Evolutionary conservation across 495 filamentous ascomycete species (phyloP), one percentile per base, ranked within the genome.

Genomic region (Daldinia loculata): DNA sequence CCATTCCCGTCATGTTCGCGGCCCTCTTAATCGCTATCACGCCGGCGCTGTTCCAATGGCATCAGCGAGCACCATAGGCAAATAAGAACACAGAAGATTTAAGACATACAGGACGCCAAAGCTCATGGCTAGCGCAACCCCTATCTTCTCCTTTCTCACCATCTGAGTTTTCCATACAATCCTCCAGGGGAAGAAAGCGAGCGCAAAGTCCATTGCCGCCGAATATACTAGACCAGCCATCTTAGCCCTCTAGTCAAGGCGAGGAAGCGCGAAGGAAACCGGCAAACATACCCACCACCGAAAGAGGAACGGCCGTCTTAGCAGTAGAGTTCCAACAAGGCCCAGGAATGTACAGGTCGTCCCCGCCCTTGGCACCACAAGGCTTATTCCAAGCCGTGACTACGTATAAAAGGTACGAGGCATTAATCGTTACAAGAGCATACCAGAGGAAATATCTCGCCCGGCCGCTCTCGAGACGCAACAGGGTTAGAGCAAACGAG

Each of bases 81-180:
- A 1, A n/a, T 11, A 48, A 5, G 1, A 26, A 24, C 24, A 62
- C 1, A 12, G 24, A 38, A 27, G 6, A 11, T 15, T 15, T n/a
- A 6, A 45, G 11, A 72, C 81, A 56, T 61, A 82, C 80, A 81
- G 79, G 14, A 80, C 61, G 6, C 80, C 80, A 74, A 82, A 78
- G 48, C 77, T 79, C 80, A 82, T 82, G 4, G 77, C 80, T 19
- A 80, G 5, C 12, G 63, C 75, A 14, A 82, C 75, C 5, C 80
- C 80, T 48, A 80, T 59, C 71, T 78, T 79, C 68, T 81, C 80
- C 29, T 76, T 76, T 43, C 41, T 75, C 48, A 69, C 72, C 72
- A 82, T 79, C 45, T 77, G 71, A 27, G 78, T 66, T 6, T 59
- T 70, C 73, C 75, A 78, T 1, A 82, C 67, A 11, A 81, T 69